phyloP scores from a whole-genome alignment of 1,139 yeast genomes.

The Saccharomyces hybrid region DNA sequence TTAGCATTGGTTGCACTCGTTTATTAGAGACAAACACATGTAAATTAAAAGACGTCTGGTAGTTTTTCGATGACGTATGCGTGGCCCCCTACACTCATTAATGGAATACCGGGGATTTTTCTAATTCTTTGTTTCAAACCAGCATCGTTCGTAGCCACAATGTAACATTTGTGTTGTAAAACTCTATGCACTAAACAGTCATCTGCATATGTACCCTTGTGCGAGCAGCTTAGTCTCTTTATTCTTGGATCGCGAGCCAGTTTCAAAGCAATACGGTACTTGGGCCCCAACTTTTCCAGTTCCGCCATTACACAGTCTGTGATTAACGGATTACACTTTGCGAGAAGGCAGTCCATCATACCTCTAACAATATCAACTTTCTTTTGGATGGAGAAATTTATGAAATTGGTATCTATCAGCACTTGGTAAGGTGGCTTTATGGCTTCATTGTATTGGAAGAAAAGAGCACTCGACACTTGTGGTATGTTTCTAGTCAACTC shows the following conservation, averaged over 20 bases:
- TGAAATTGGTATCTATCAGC: slow-evolving; percentile 89
- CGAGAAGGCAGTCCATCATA: slow-evolving; percentile 90
- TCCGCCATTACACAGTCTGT: slow-evolving; percentile 99
- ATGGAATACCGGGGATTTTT: slow-evolving; percentile 94
- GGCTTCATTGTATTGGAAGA: slow-evolving; percentile 89
- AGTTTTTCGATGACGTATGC: slow-evolving; percentile 86
- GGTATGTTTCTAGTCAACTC: slow-evolving; percentile 85
- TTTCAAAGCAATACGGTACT: slow-evolving; percentile 82
- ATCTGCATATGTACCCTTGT: slow-evolving; percentile 96
- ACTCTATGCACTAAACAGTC: slow-evolving; percentile 91
- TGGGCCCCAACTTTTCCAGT: slow-evolving; percentile 89
- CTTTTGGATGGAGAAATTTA: slow-evolving; percentile 91
- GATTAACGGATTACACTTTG: slow-evolving; percentile 89
- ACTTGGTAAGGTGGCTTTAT: slow-evolving; percentile 96
- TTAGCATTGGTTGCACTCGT: neutral
- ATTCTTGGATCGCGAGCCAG: slow-evolving; percentile 92
- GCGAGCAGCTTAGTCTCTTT: slow-evolving; percentile 78
- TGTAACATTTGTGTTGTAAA: slow-evolving; percentile 90
- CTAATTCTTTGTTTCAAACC: slow-evolving; percentile 88
- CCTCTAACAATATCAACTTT: slow-evolving; percentile 89
- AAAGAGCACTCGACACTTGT: slow-evolving; percentile 90
- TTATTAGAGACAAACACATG: neutral
- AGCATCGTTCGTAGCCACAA: slow-evolving; percentile 98
- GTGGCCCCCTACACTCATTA: slow-evolving; percentile 93
- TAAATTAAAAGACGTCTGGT: slow-evolving; percentile 74